Evolutionary conservation across 176 grass and related monocot species (phyloP).

Genomic region (Lolium perenne): DNA sequence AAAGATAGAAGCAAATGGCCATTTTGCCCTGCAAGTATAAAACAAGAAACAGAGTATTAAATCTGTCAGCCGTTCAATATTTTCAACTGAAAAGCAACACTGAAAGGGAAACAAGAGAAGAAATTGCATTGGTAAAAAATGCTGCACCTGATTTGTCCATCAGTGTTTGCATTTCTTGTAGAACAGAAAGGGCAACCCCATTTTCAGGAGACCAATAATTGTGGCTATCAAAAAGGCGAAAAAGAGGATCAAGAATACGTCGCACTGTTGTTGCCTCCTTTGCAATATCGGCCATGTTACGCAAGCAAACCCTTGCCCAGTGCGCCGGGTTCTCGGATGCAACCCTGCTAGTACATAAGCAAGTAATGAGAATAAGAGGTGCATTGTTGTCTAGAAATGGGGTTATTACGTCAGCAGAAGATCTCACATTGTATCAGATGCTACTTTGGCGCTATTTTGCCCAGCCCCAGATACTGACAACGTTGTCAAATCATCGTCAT

Average conservation of each 20-base stretch:
- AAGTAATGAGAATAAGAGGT: slow-evolving; percentile 20
- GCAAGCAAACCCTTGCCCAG: slow-evolving; percentile 88
- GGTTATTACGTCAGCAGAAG: slow-evolving; percentile 12
- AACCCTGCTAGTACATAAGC: slow-evolving; percentile 61
- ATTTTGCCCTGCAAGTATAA: slow-evolving; percentile 69
- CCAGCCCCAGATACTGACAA: slow-evolving; percentile 48
- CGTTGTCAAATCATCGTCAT: slow-evolving; percentile 57
- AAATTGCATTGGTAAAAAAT: slow-evolving; percentile 51
- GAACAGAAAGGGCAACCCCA: slow-evolving; percentile 79
- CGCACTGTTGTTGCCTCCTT: slow-evolving; percentile 86
- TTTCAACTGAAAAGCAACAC: neutral
- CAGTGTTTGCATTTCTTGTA: slow-evolving; percentile 82
- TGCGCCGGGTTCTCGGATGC: slow-evolving; percentile 67
- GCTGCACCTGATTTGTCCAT: slow-evolving; percentile 86
- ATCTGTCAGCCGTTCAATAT: slow-evolving; percentile 15
- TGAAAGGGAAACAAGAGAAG: slow-evolving; percentile 20
- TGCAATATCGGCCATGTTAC: slow-evolving; percentile 92
- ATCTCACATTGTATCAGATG: slow-evolving; percentile 68
- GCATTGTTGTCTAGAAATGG: slow-evolving; percentile 23
- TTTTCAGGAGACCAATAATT: slow-evolving; percentile 85
- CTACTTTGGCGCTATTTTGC: slow-evolving; percentile 57
- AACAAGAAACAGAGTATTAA: slow-evolving; percentile 27
- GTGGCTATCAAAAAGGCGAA: slow-evolving; percentile 78
- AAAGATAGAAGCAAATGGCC: slow-evolving; percentile 87
- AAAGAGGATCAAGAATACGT: slow-evolving; percentile 86